A percentile compares a stretch with the other conserved stretches of the same genome.
Conservation (phyloP, 768 basidiomycete species). For the Serendipita vermifera region DNA sequence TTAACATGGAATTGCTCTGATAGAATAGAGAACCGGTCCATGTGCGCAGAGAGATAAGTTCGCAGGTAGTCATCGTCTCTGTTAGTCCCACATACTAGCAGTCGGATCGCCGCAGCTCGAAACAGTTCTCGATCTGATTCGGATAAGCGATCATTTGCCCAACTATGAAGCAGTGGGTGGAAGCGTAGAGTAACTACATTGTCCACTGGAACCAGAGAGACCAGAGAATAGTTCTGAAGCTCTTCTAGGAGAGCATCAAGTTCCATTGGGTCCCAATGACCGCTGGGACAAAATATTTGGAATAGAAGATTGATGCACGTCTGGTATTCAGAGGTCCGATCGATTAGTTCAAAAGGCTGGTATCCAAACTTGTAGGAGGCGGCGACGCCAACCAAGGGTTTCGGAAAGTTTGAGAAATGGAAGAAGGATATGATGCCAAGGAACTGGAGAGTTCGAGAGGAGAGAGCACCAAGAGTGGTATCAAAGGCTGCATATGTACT, state of each 20-base stretch:
- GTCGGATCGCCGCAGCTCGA: neutral
- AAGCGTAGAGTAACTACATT: neutral
- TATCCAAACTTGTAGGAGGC: neutral
- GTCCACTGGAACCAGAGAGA: neutral
- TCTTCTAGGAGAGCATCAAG: neutral
- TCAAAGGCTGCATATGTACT: neutral
- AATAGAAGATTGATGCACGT: neutral
- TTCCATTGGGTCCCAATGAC: neutral
- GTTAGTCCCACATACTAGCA: neutral
- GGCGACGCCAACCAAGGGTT: neutral
- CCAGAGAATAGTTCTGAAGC: neutral
- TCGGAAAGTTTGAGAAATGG: neutral
- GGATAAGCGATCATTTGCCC: neutral
- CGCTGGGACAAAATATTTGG: neutral
- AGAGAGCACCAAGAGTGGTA: neutral
- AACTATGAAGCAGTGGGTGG: neutral
- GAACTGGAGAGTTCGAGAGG: neutral
- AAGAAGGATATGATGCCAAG: neutral
- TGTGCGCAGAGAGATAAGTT: neutral
- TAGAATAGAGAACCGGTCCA: neutral
- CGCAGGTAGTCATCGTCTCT: neutral
- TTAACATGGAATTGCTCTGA: neutral
- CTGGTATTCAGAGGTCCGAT: neutral
- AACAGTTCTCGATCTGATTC: neutral
- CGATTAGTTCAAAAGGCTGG: neutral